Evolutionary conservation across 2,329 filamentous ascomycete species (phyloP).

Genomic region (Aurifilum marmelostoma): DNA sequence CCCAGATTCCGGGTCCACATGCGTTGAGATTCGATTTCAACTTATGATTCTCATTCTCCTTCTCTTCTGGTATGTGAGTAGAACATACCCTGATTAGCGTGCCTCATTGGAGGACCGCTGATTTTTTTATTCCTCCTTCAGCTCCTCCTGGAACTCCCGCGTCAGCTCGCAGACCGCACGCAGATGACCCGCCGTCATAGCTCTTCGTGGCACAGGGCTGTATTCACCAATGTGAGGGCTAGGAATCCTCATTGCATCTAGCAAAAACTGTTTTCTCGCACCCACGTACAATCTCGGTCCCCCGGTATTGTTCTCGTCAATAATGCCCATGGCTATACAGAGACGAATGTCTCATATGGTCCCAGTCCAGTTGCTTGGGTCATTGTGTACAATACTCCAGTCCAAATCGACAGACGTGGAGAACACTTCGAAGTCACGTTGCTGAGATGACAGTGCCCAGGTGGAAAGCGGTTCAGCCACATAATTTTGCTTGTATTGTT

Average conservation of each 20-base stretch:
- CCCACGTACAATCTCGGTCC: too few relatives aligned
- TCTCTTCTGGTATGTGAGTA: background rate
- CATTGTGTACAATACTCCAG: too few relatives aligned
- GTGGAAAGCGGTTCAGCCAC: too few relatives aligned
- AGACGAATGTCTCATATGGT: too few relatives aligned
- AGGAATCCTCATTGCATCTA: too few relatives aligned
- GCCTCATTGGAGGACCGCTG: conserved; percentile 19
- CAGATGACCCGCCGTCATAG: conserved; percentile 17
- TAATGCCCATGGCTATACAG: background rate
- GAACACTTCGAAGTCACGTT: too few relatives aligned
- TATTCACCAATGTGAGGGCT: background rate
- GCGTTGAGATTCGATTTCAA: background rate
- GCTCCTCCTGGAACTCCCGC: conserved; percentile 22
- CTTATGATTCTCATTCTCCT: background rate
- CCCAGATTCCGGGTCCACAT: background rate
- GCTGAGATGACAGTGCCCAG: background rate
- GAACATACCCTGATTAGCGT: background rate
- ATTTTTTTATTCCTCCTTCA: conserved; percentile 23
- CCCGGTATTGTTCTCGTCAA: background rate
- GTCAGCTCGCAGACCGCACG: conserved; percentile 19
- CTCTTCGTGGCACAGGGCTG: background rate
- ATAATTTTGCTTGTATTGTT: background rate
- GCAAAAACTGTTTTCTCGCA: too few relatives aligned
- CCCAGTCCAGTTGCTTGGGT: too few relatives aligned
- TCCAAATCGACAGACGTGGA: background rate